Evolutionary conservation across 495 filamentous ascomycete genomes (phyloP), one percentile per base, ranked within the genome.

Genomic region (Hypoxylon intermedium): DNA sequence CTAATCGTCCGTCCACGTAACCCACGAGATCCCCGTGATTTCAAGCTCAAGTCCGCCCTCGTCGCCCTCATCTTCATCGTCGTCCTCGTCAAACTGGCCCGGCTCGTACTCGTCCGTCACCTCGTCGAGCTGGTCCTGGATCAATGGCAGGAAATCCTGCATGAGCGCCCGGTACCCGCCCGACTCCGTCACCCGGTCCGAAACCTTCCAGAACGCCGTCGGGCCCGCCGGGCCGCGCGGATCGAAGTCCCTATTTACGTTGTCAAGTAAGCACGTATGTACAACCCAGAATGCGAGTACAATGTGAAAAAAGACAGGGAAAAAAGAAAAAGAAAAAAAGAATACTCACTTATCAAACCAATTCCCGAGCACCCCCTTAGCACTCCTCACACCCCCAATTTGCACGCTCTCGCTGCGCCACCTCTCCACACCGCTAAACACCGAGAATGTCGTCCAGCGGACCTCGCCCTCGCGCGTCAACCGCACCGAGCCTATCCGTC

Each of bases 331-430:
- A n/a, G n/a, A n/a, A n/a, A n/a, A n/a, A n/a, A n/a, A n/a, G n/a
- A 41, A 11, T 30, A 72, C 72, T 23, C 72, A 85, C 82, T 81
- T 85, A 53, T 88, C 86, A 59, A 88, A 89, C 87, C 87, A 89
- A 26, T 77, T 84, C 7, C 87, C 86, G 7, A 87, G 28, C 1
- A 88, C 81, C 4, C 86, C 86, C 24, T 85, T 72, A 9, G 78
- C 81, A 2, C 84, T 83, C 37, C 68, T 65, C 4, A 79, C 55
- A 0, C 87, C 87, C 6, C 86, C 87, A 13, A 89, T 57, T 70
- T 89, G 87, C 2, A 89, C 75, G 7, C 84, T 81, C 72, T 89
- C 87, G 64, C 84, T 87, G 3, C 78, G 74, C 86, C 86, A 89
- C 13, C 85, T 67, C 65, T 87, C 83, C 52, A 83, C 77, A 15